A percentile compares a stretch with the other conserved stretches of the same genome.
These are phyloP conservation scores for Neoboletus brunneissimus DNA, from an alignment of 768 basidiomycete species.

Conservation along the genomic window DNA sequence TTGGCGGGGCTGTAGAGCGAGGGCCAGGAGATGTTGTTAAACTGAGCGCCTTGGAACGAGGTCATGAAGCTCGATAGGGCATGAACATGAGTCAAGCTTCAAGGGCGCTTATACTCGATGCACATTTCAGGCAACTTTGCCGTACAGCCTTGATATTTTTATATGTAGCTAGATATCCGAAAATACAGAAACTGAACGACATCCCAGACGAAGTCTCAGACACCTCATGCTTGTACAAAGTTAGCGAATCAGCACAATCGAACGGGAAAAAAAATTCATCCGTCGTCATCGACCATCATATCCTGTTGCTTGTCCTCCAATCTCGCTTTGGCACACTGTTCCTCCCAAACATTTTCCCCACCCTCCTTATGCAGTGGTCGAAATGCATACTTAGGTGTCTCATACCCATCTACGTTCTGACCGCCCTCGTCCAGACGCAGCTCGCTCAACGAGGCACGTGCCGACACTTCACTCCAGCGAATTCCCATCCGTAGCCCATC, in stretches of 20 bases:
- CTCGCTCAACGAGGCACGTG: conserved; percentile 32
- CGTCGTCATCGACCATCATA: conserved; percentile 20
- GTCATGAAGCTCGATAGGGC: not conserved
- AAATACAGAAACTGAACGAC: not conserved
- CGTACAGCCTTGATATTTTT: not conserved
- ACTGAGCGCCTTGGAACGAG: not conserved
- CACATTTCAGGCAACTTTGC: too few species aligned
- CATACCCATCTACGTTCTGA: conserved; percentile 9
- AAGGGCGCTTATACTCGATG: too few species aligned
- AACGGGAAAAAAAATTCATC: not conserved
- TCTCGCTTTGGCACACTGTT: not conserved
- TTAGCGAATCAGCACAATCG: not conserved
- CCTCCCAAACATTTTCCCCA: conserved; percentile 2
- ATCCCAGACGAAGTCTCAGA: not conserved
- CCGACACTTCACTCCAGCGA: conserved; percentile 26
- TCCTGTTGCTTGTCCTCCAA: conserved; percentile 5
- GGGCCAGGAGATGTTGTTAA: conserved; percentile 33
- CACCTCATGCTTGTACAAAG: not conserved
- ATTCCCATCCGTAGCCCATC: conserved; percentile 28
- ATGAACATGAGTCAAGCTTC: too few species aligned
- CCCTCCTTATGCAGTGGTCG: conserved; percentile 5
- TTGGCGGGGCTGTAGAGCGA: conserved; percentile 38
- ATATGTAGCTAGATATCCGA: not conserved
- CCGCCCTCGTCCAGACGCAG: conserved; percentile 25
- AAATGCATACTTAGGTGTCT: conserved; percentile 22